A percentile compares a stretch with the other conserved stretches of the same genome.
Conservation (phyloP, 495 filamentous ascomycete species). For the Tetracladium setigerum region DNA sequence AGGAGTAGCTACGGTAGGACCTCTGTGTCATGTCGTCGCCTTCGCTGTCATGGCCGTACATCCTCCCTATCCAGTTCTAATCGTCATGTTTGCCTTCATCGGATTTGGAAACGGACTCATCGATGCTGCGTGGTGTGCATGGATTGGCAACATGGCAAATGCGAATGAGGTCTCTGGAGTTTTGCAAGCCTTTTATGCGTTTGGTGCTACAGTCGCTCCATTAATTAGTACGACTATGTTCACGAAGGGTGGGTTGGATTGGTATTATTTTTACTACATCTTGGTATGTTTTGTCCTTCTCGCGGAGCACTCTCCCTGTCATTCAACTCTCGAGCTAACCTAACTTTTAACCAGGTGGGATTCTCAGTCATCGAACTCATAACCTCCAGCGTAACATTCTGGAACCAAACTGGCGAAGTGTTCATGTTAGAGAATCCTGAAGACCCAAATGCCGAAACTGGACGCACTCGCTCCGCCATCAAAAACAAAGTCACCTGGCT, state of each 20-base stretch:
- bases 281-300: constrained; percentile 15
- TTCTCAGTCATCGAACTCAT: constrained; percentile 52
- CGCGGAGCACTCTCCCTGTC: too few relatives aligned
- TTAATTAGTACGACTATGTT: constrained; percentile 67
- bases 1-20: constrained; percentile 59
- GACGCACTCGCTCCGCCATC: constrained; percentile 48
- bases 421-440: constrained; percentile 48
- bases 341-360: constrained; percentile 38
- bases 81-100: constrained; percentile 54
- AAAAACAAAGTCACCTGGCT: constrained; percentile 63
- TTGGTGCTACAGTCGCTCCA: constrained; percentile 67
- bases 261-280: constrained; percentile 58
- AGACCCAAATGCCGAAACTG: constrained; percentile 20
- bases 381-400: constrained; percentile 53
- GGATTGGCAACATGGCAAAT: constrained; percentile 64
- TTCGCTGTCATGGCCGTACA: constrained; percentile 59
- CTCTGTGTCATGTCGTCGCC: constrained; percentile 53
- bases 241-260: constrained; percentile 41
- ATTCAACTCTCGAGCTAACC: not conserved
- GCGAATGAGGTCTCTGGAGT: constrained; percentile 63
- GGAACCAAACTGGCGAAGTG: constrained; percentile 52
- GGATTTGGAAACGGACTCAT: constrained; percentile 64
- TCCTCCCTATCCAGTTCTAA: constrained; percentile 67
- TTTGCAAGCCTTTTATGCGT: constrained; percentile 64
- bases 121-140: constrained; percentile 69